Evolutionary conservation across 2,329 filamentous ascomycete genomes (phyloP).

Genomic region (Nakataea oryzae): DNA sequence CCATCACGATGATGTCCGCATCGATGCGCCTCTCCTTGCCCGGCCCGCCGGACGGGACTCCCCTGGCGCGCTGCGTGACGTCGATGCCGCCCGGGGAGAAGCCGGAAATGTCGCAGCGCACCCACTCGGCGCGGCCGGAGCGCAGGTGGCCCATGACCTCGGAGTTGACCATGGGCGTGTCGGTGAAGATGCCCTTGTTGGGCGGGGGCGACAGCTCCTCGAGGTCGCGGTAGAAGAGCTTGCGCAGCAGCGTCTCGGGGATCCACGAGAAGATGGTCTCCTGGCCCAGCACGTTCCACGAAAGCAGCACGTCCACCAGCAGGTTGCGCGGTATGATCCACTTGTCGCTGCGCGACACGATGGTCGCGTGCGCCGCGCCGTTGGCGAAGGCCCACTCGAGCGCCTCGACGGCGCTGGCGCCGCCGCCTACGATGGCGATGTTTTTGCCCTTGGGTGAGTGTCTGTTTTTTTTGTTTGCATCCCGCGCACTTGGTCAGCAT

Average conservation of each 20-base stretch:
- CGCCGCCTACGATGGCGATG: slow-evolving; percentile 66
- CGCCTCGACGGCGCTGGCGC: slow-evolving; percentile 72
- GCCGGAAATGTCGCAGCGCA: slow-evolving; percentile 66
- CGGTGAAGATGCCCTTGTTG: slow-evolving; percentile 65
- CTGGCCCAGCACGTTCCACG: slow-evolving; percentile 69
- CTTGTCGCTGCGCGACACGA: slow-evolving; percentile 70
- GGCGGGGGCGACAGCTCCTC: slow-evolving; percentile 56
- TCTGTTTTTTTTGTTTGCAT: slow-evolving; percentile 16
- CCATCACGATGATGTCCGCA: slow-evolving; percentile 72
- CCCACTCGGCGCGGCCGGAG: slow-evolving; percentile 62
- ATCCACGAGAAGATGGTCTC: slow-evolving; percentile 70
- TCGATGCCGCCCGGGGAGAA: slow-evolving; percentile 53
- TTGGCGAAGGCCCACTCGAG: slow-evolving; percentile 66
- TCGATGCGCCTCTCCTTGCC: slow-evolving; percentile 56
- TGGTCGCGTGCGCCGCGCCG: slow-evolving; percentile 56
- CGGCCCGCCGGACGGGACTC: slow-evolving; percentile 66
- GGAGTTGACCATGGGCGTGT: slow-evolving; percentile 81
- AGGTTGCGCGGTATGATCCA: slow-evolving; percentile 82
- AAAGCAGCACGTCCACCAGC: slow-evolving; percentile 60
- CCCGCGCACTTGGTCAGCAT: too few species aligned
- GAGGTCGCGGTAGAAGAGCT: slow-evolving; percentile 77
- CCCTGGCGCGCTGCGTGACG: slow-evolving; percentile 62
- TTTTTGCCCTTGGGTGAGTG: slow-evolving; percentile 65
- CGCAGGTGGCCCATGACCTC: slow-evolving; percentile 64
- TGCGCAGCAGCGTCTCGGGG: slow-evolving; percentile 62